A percentile compares a stretch with the other conserved stretches of the same genome.
These are phyloP conservation scores for Chenopodium formosanum DNA, from an alignment of 148 eudicot species.

Conservation along the genomic window DNA sequence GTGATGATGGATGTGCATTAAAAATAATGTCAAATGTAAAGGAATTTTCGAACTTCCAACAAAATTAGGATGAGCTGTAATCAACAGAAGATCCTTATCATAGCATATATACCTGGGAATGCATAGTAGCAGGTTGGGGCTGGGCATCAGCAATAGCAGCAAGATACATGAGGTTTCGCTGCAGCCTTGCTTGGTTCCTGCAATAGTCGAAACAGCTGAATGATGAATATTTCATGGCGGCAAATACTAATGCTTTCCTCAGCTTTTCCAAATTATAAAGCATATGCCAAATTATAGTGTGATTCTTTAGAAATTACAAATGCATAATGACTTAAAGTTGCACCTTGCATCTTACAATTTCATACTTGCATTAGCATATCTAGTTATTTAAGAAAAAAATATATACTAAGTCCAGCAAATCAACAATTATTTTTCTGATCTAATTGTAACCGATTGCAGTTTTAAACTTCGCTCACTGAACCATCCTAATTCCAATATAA, in stretches of 20 bases:
- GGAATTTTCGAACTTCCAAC: neutral
- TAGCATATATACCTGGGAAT: slow-evolving; percentile 53
- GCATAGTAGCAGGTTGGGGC: slow-evolving; percentile 75
- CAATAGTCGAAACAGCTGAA: neutral
- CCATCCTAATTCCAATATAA: neutral
- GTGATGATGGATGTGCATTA: neutral
- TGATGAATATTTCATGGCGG: neutral
- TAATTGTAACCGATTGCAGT: neutral
- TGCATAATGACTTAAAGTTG: neutral
- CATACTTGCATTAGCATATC: neutral
- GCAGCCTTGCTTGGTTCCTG: slow-evolving; percentile 87
- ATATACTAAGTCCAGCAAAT: neutral
- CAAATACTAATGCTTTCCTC: neutral
- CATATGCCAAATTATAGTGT: too few species aligned
- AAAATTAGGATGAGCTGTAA: neutral
- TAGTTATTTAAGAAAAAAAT: neutral
- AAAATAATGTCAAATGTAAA: neutral
- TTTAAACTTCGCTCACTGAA: neutral
- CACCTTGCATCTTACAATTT: neutral
- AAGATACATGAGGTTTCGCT: slow-evolving; percentile 84
- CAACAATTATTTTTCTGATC: neutral
- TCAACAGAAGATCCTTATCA: neutral
- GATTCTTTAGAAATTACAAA: too few species aligned
- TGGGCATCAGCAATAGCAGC: slow-evolving; percentile 97
- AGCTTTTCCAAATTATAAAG: too few species aligned